A percentile compares a stretch with the other conserved stretches of the same genome.
These are phyloP conservation scores for Phaseolus lunatus DNA, from an alignment of 306 rosid genomes.

Conservation along the genomic window DNA sequence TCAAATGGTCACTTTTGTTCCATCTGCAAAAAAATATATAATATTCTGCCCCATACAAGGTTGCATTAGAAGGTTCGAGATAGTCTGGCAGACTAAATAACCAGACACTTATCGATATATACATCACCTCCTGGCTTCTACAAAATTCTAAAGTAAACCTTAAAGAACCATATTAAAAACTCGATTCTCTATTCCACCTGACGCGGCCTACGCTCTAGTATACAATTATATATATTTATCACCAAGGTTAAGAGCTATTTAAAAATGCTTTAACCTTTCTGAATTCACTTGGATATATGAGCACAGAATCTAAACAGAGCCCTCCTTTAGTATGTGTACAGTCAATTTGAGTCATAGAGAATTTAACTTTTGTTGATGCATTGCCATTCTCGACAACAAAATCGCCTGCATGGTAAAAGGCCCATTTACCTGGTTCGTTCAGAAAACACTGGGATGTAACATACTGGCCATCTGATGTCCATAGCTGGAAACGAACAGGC, in stretches of 20 bases:
- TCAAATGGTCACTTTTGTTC: constrained; percentile 31
- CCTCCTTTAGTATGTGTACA: constrained; percentile 99
- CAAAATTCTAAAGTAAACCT: constrained; percentile 41
- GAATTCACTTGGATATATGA: constrained; percentile 68
- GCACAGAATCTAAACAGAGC: constrained; percentile 86
- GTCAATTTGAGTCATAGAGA: constrained; percentile 97
- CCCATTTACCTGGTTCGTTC: constrained; percentile 79
- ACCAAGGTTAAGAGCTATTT: constrained; percentile 45
- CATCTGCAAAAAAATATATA: constrained; percentile 27
- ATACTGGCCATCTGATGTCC: constrained; percentile 84
- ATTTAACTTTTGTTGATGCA: constrained; percentile 66
- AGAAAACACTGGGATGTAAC: constrained; percentile 71
- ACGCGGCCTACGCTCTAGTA: constrained; percentile 45
- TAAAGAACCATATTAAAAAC: constrained; percentile 53
- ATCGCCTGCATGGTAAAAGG: constrained; percentile 76
- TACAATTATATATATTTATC: constrained; percentile 17
- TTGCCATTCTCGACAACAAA: constrained; percentile 71
- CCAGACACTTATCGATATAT: constrained; percentile 13
- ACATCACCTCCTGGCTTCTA: constrained; percentile 35
- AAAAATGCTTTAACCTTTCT: constrained; percentile 68
- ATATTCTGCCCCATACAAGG: constrained; percentile 33
- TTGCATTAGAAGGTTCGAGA: constrained; percentile 28
- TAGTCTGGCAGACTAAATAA: constrained; percentile 34
- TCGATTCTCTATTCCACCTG: constrained; percentile 50
- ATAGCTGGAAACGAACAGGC: constrained; percentile 84